phyloP scores from a whole-genome alignment of 140 eudicot species.

The Bidens hawaiensis region DNA sequence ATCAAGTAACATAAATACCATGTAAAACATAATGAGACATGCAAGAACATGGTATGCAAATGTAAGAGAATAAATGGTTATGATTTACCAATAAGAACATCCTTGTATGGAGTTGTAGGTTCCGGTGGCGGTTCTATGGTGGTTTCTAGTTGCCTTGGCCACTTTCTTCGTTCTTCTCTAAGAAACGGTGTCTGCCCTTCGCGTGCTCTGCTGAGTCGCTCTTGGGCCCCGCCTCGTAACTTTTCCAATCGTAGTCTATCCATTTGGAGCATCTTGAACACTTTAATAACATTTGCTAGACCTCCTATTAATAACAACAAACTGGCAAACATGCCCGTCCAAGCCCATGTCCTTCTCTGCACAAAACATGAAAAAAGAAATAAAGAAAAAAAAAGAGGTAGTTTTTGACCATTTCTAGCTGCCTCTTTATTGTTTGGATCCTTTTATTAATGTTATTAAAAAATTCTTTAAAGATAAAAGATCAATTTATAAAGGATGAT shows the following conservation, averaged over 20 bases:
- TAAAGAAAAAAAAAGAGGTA: no score
- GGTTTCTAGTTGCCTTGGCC: conserved; percentile 24
- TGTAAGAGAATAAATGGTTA: conserved; percentile 10
- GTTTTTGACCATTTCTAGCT: no score
- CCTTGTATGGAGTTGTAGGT: conserved; percentile 63
- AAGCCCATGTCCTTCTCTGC: conserved; percentile 63
- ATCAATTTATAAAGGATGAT: no score
- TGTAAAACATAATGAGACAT: not conserved
- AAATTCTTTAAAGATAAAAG: no score
- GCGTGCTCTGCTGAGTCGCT: conserved; percentile 41
- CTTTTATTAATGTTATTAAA: no score
- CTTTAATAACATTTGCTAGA: conserved; percentile 76
- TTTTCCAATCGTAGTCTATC: conserved; percentile 71
- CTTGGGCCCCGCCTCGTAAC: conserved; percentile 95
- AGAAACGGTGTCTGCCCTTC: conserved; percentile 72
- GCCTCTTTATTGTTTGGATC: no score
- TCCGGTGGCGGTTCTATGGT: conserved; percentile 14
- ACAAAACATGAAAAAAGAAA: conserved; percentile 5
- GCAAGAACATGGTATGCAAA: conserved; percentile 3
- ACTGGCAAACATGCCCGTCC: conserved; percentile 70
- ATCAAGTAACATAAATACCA: conserved; percentile 3
- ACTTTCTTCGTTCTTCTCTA: conserved; percentile 42
- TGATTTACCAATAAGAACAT: conserved; percentile 58
- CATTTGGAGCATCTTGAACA: conserved; percentile 86
- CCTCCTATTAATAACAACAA: conserved; percentile 66